Percentiles rank a stretch among this genome's conserved stretches.
These are phyloP conservation scores for Phylloporus rhodoxanthus DNA, from an alignment of 768 basidiomycete genomes.

Conservation along the genomic window DNA sequence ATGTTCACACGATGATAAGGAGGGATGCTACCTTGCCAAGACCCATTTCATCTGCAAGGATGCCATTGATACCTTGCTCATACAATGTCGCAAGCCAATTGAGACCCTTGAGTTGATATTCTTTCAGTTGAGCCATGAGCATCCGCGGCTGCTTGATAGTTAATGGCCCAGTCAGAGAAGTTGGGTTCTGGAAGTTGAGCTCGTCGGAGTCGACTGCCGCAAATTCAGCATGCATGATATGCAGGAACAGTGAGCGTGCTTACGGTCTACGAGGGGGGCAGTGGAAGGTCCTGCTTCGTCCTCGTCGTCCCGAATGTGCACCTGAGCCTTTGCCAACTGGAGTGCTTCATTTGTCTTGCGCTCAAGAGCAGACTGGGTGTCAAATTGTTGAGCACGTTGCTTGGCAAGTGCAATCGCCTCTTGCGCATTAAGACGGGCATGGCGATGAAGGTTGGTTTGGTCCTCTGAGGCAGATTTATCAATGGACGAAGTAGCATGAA, in stretches of 20 bases:
- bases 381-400: conserved; percentile 79
- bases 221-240: conserved; percentile 1
- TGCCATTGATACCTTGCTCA: conserved; percentile 99
- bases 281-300: conserved; percentile 34
- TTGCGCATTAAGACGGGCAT: conserved; percentile 85
- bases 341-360: conserved; percentile 77
- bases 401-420: conserved; percentile 78
- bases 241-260: conserved; percentile 23
- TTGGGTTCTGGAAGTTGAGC: conserved; percentile 98
- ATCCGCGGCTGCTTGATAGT: conserved; percentile 91
- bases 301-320: conserved; percentile 36
- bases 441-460: conserved; percentile 74
- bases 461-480: conserved; percentile 53
- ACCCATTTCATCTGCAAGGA: conserved; percentile 99
- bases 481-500: background rate
- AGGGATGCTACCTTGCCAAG: conserved; percentile 63
- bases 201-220: conserved; percentile 86
- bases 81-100: conserved; percentile 98
- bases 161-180: conserved; percentile 75
- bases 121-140: conserved; percentile 94
- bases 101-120: conserved; percentile 96
- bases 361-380: conserved; percentile 73
- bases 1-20: background rate
- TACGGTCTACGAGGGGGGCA: conserved; percentile 67
- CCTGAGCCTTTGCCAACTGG: conserved; percentile 54